These are phyloP conservation scores for Terana coerulea DNA, from an alignment of 768 basidiomycete species.

Conservation along the genomic window DNA sequence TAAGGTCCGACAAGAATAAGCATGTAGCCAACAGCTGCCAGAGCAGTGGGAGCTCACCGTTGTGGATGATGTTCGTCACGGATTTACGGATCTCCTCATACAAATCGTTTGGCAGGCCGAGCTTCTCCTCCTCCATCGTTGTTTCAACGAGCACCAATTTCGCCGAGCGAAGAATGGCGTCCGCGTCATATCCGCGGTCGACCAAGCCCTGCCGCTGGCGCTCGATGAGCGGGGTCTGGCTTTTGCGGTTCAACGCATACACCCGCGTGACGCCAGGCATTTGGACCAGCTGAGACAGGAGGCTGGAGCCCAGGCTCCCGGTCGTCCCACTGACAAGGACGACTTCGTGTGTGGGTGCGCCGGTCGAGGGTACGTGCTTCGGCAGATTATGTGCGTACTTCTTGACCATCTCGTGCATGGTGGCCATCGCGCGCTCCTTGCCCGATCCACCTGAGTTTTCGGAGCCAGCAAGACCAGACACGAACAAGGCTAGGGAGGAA, in stretches of 20 bases:
- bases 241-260: slow-evolving; percentile 24
- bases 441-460: background rate
- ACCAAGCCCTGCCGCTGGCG: slow-evolving; percentile 27
- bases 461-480: slow-evolving; percentile 6
- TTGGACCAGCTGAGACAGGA: slow-evolving; percentile 23
- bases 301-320: slow-evolving; percentile 26
- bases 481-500: slow-evolving; percentile 21
- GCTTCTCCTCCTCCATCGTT: slow-evolving; percentile 16
- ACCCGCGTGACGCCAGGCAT: slow-evolving; percentile 18
- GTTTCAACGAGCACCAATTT: slow-evolving; percentile 33
- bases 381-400: slow-evolving; percentile 32
- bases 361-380: slow-evolving; percentile 1
- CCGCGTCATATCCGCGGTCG: slow-evolving; percentile 29
- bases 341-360: slow-evolving; percentile 8
- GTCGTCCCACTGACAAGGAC: slow-evolving; percentile 33
- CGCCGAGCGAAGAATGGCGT: slow-evolving; percentile 20
- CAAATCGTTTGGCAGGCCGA: slow-evolving; percentile 26
- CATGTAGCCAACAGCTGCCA: background rate
- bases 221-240: slow-evolving; percentile 14
- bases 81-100: slow-evolving; percentile 28
- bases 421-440: slow-evolving; percentile 13
- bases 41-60: slow-evolving; percentile 28
- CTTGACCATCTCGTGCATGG: slow-evolving; percentile 9
- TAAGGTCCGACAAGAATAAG: too few species aligned
- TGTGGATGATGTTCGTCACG: slow-evolving; percentile 37